phyloP scores from a whole-genome alignment of 2,329 filamentous ascomycete species.

The Alternaria sp. region DNA sequence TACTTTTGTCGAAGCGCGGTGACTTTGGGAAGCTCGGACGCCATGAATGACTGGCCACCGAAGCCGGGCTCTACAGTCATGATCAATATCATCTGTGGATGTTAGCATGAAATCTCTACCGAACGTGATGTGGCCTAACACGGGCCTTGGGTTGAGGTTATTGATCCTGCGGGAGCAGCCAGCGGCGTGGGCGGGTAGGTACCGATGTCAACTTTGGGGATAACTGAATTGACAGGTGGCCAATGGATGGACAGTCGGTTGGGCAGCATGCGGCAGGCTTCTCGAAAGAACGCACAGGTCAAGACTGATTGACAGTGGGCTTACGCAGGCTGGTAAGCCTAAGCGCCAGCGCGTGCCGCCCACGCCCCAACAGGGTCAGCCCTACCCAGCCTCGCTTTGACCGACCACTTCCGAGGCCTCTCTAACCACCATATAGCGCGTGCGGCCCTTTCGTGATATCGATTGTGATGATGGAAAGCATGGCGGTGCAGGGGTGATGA shows the following conservation, averaged over 20 bases:
- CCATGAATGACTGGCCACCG: conserved; percentile 98
- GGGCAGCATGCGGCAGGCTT: conserved; percentile 18
- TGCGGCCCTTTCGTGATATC: conserved; percentile 20
- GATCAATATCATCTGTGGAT: conserved; percentile 85
- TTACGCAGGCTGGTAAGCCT: conserved; percentile 28
- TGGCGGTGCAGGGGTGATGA: not conserved
- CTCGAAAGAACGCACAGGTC: conserved; percentile 20
- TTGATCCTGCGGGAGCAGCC: conserved; percentile 18
- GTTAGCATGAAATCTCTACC: conserved; percentile 12
- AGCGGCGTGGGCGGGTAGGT: conserved; percentile 20
- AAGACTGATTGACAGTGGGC: conserved; percentile 22
- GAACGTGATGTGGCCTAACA: conserved; percentile 1
- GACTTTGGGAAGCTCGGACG: conserved; percentile 93
- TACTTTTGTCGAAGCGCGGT: conserved; percentile 81
- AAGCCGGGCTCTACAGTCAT: conserved; percentile 99
- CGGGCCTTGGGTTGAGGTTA: conserved; percentile 9
- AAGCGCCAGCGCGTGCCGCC: conserved; percentile 42
- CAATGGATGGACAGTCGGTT: conserved; percentile 13
- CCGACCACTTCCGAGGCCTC: conserved; percentile 16
- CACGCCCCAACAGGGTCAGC: conserved; percentile 30
- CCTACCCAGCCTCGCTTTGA: conserved; percentile 20
- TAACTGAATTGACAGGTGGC: conserved; percentile 3
- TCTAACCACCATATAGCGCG: conserved; percentile 21
- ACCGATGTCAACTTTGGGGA: conserved; percentile 5
- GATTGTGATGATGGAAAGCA: conserved; percentile 14